These are phyloP conservation scores for Hansenula sp. DNA, from an alignment of 1,139 yeast species.

Conservation along the genomic window DNA sequence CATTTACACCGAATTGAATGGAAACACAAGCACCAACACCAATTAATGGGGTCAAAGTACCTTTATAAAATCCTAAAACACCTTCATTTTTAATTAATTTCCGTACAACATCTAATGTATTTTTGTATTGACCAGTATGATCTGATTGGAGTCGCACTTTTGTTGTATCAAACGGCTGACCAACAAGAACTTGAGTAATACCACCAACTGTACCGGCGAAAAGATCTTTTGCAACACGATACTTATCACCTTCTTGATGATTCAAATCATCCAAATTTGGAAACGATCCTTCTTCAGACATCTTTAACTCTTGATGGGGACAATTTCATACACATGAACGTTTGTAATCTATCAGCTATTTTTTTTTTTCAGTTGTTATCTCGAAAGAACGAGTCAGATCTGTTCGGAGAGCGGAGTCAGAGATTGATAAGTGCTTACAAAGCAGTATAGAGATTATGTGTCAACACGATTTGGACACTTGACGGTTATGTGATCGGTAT, in stretches of 20 bases:
- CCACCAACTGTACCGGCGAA: conserved; percentile 94
- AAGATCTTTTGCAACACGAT: conserved; percentile 72
- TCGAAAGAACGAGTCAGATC: no score
- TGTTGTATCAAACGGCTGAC: conserved; percentile 94
- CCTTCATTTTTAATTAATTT: conserved; percentile 74
- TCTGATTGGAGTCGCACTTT: conserved; percentile 89
- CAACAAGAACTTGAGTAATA: conserved; percentile 89
- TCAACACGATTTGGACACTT: no score
- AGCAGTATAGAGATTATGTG: no score
- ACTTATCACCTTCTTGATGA: conserved; percentile 12
- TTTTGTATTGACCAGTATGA: conserved; percentile 67
- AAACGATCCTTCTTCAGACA: conserved; percentile 21
- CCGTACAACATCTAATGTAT: conserved; percentile 73
- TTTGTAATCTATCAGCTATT: no score
- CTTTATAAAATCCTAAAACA: conserved; percentile 77
- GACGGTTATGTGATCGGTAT: no score
- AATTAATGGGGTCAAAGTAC: conserved; percentile 78
- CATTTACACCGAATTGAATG: conserved; percentile 85
- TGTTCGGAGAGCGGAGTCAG: no score
- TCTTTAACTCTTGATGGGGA: conserved; percentile 1
- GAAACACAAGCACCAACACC: conserved; percentile 96
- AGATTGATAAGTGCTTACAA: no score
- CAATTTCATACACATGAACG: no score
- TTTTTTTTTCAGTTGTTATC: no score
- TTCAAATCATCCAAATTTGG: conserved; percentile 13